Evolutionary conservation across 345 rosid species (phyloP).

Genomic region (Populus deltoides): DNA sequence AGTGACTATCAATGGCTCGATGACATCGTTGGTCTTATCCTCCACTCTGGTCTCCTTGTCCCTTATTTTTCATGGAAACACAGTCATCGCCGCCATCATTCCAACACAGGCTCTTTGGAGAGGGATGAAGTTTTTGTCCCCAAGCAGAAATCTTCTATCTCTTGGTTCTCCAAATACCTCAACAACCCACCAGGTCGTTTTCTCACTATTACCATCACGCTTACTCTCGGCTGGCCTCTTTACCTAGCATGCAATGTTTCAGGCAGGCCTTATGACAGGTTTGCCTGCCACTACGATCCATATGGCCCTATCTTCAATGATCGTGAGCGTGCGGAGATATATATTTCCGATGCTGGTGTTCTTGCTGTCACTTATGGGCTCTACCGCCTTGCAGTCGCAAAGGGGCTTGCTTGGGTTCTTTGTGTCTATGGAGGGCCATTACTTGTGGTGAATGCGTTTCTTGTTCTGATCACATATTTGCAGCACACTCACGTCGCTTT

Average conservation of each 20-base stretch:
- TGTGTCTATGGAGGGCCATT: conserved; percentile 28
- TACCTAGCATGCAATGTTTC: conserved; percentile 33
- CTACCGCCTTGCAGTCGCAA: conserved; percentile 11
- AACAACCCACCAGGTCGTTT: conserved; percentile 31
- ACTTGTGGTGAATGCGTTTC: conserved; percentile 25
- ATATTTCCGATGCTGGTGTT: conserved; percentile 24
- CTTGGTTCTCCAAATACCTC: conserved; percentile 29
- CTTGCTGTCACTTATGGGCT: conserved; percentile 21
- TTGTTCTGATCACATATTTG: conserved; percentile 26
- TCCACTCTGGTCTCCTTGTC: conserved; percentile 28
- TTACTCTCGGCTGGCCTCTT: conserved; percentile 33
- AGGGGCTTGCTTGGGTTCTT: conserved; percentile 26
- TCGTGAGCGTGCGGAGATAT: conserved; percentile 20
- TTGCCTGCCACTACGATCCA: conserved; percentile 33
- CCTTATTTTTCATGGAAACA: conserved; percentile 40
- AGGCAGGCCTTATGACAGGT: conserved; percentile 31
- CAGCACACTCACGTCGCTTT: conserved; percentile 35
- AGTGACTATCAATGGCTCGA: conserved; percentile 29
- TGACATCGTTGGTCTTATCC: conserved; percentile 26
- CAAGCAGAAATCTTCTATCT: conserved; percentile 12
- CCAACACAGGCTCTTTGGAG: conserved; percentile 33
- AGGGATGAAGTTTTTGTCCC: conserved; percentile 34
- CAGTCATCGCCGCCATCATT: conserved; percentile 38
- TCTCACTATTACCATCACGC: conserved; percentile 15
- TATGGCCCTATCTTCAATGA: conserved; percentile 24